A percentile compares a stretch with the other conserved stretches of the same genome.
These are phyloP conservation scores for Tolypocladium guangdongense DNA, from an alignment of 2,329 filamentous ascomycete species.

Conservation along the genomic window DNA sequence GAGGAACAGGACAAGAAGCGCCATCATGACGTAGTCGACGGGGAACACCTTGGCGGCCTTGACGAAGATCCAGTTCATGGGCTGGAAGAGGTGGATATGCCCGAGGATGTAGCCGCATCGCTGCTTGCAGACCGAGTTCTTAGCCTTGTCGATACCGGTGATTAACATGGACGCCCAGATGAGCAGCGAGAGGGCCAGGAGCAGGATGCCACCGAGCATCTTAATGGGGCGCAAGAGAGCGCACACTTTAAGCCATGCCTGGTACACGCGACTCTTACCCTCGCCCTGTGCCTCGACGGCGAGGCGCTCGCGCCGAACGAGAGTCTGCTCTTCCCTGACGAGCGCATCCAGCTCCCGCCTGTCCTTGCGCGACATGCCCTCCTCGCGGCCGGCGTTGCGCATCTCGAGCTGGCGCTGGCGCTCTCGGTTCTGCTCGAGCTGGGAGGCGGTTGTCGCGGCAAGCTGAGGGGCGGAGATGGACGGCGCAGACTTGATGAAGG, in stretches of 20 bases:
- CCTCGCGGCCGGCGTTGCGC: constrained; percentile 65
- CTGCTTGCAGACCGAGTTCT: constrained; percentile 84
- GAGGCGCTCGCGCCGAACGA: constrained; percentile 79
- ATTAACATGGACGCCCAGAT: constrained; percentile 90
- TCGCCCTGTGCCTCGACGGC: constrained; percentile 74
- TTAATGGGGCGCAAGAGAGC: constrained; percentile 81
- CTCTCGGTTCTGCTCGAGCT: constrained; percentile 80
- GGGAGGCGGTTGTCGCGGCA: constrained; percentile 64
- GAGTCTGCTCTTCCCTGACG: constrained; percentile 79
- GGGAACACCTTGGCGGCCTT: constrained; percentile 76
- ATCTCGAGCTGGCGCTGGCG: constrained; percentile 85
- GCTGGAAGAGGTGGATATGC: constrained; percentile 84
- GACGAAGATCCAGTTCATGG: constrained; percentile 75
- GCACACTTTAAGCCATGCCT: constrained; percentile 67
- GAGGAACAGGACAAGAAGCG: constrained; percentile 72
- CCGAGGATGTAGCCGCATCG: constrained; percentile 88
- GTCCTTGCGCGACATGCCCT: constrained; percentile 72
- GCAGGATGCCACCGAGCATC: constrained; percentile 68
- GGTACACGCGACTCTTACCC: constrained; percentile 62
- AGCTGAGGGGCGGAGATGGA: constrained; percentile 74
- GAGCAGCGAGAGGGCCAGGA: constrained; percentile 63
- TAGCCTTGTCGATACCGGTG: constrained; percentile 91
- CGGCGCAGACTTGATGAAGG: constrained; percentile 85
- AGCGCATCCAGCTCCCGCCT: constrained; percentile 79
- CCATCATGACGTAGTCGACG: constrained; percentile 83